A percentile compares a stretch with the other conserved stretches of the same genome.
Conservation (phyloP, 306 rosid genomes). For the Leucaena leucocephala region DNA sequence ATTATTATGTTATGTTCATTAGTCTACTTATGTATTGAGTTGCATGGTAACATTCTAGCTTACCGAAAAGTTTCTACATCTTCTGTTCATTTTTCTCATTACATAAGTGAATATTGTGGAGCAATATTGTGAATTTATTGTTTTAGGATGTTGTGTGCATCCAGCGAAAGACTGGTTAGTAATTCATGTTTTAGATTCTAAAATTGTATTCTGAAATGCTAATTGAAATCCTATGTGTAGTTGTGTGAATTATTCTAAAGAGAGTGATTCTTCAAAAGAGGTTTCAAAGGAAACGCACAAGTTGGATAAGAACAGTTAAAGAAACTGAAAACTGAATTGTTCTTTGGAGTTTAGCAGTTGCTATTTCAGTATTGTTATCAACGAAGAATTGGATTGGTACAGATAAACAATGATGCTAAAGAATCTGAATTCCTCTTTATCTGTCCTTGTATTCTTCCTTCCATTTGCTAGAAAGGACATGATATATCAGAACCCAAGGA, state of each 20-base stretch:
- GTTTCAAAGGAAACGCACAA: background rate
- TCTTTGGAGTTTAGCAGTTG: background rate
- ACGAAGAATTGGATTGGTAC: background rate
- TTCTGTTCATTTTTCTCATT: background rate
- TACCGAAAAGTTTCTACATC: background rate
- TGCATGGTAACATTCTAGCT: constrained; percentile 6
- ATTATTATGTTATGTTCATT: background rate
- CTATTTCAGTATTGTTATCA: background rate
- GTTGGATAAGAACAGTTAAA: constrained; percentile 19
- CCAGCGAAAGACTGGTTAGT: constrained; percentile 10
- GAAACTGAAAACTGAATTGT: constrained; percentile 3
- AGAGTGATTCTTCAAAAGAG: background rate
- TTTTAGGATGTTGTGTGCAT: constrained; percentile 19
- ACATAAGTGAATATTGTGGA: constrained; percentile 12
- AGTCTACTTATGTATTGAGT: background rate
- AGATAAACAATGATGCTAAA: background rate
- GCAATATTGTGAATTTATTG: background rate
- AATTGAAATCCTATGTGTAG: constrained; percentile 4
- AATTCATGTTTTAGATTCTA: constrained; percentile 13
- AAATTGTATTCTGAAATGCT: background rate
- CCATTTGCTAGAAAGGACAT: background rate
- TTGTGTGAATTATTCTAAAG: constrained; percentile 20
- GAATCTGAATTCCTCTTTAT: background rate
- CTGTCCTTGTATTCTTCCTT: constrained; percentile 18
- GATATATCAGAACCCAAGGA: constrained; percentile 16